Evolutionary conservation across 2,329 filamentous ascomycete genomes (phyloP), one percentile per base, ranked within the genome.

Genomic region (Trichoderma asperellum): DNA sequence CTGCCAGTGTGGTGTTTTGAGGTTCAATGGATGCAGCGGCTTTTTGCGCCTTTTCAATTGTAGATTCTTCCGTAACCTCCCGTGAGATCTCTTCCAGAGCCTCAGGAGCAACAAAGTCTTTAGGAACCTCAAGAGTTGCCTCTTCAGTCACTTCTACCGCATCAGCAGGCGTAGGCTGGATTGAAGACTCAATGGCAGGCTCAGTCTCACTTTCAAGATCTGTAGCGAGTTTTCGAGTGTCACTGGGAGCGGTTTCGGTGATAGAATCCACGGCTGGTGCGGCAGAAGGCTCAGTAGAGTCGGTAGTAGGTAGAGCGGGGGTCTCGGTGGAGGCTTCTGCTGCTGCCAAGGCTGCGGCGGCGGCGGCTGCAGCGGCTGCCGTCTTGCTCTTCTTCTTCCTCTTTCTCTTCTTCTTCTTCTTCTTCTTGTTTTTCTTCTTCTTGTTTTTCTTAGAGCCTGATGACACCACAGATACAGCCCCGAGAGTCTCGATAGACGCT

Each of bases 371-470:
- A 3, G 63, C 65, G 10, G 24, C 47, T 24, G 40, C 60, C 7
- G 61, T 16, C 32, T 56, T 64, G 49, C 14, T 66, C 53, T 35
- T 66, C 52, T 58, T 64, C 34, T 55, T 64, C 61, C 27, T 66
- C 52, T 57, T 65, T 14, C 24, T 57, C n/a, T 18, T 57, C 32
- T 35, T 57, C 27, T 29, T 57, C 55, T 35, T 57, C 55, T 35
- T 57, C n/a, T 32, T 68, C 49, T 71, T 71, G 40, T 71, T 71
- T 32, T 72, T 72, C 34, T 71, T 67, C 32, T 70, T 68, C 59
- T 70, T 70, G 35, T 68, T 71, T 53, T 72, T 71, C 71, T 72
- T 72, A 16, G 67, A 69, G 60, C 49, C 35, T 14, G 55, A 43
- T n/a, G 68, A 61, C 21, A 58, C 49, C 18, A 34, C 27, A 7